A percentile compares a stretch with the other conserved stretches of the same genome.
Conservation (phyloP, 2,329 filamentous ascomycete species). For the Clarireedia paspali region DNA sequence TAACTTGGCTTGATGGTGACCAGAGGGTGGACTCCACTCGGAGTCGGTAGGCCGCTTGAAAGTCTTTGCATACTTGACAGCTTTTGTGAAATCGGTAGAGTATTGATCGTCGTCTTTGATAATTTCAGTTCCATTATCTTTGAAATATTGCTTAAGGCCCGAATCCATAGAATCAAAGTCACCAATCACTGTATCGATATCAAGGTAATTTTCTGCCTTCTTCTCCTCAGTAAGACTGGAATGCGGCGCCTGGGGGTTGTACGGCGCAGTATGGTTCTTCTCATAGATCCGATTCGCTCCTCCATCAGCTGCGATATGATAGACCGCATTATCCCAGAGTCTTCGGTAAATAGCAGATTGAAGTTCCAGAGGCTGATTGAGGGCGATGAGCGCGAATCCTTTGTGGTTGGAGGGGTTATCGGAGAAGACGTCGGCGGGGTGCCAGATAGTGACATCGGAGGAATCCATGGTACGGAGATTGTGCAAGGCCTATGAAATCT, state of each 20-base stretch:
- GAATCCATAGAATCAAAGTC: constrained; percentile 79
- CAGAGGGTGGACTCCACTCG: background rate
- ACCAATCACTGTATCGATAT: constrained; percentile 63
- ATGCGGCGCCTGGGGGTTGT: background rate
- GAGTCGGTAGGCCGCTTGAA: constrained; percentile 9
- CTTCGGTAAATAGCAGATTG: constrained; percentile 30
- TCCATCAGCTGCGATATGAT: constrained; percentile 79
- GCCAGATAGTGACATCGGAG: constrained; percentile 24
- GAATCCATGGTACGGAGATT: constrained; percentile 2
- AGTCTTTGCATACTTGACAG: constrained; percentile 47
- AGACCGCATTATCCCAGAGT: constrained; percentile 38
- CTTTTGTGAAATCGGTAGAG: constrained; percentile 88
- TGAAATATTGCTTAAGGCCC: constrained; percentile 45
- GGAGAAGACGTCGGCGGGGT: constrained; percentile 30
- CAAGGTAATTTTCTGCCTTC: background rate
- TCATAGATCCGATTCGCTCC: constrained; percentile 70
- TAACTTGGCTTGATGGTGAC: background rate
- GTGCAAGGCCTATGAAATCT: background rate
- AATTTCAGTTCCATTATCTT: constrained; percentile 45
- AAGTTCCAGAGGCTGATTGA: constrained; percentile 52
- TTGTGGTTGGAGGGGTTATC: constrained; percentile 16
- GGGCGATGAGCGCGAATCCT: constrained; percentile 44
- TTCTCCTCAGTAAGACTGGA: constrained; percentile 19
- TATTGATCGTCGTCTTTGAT: constrained; percentile 73
- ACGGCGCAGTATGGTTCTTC: constrained; percentile 21